Percentiles rank a stretch among this genome's conserved stretches.
Evolutionary conservation across 257 asterid species (phyloP).

Genomic region (Vinca minor): DNA sequence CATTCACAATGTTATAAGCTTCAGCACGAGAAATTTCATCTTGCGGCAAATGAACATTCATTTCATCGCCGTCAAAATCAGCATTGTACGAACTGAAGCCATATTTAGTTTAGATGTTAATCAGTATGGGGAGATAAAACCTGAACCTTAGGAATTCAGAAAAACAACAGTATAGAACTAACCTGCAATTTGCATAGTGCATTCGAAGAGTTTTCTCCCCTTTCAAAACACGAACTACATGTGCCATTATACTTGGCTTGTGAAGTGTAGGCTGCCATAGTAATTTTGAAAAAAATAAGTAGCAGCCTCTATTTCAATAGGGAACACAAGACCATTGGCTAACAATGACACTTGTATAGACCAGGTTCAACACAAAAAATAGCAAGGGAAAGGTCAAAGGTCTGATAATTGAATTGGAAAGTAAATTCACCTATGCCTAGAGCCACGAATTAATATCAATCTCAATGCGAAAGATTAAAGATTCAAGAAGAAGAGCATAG

Average conservation of each 20-base stretch:
- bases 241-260: conserved; percentile 99
- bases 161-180: conserved; percentile 16
- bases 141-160: conserved; percentile 2
- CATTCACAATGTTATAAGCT: conserved; percentile 92
- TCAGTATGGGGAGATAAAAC: conserved; percentile 22
- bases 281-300: conserved; percentile 7
- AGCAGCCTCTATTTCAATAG: conserved; percentile 4
- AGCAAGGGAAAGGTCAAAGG: background rate
- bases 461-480: background rate
- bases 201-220: conserved; percentile 97
- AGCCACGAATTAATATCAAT: too few relatives aligned
- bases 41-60: conserved; percentile 98
- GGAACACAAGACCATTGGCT: too few relatives aligned
- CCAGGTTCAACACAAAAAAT: background rate
- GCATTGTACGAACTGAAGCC: conserved; percentile 86
- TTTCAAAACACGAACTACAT: conserved; percentile 84
- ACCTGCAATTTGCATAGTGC: conserved; percentile 99
- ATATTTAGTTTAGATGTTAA: conserved; percentile 19
- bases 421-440: background rate
- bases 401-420: background rate
- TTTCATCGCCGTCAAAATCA: conserved; percentile 98
- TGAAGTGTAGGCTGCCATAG: conserved; percentile 90
- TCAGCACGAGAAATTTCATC: conserved; percentile 99
- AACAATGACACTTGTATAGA: background rate
- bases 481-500: background rate